Percentiles rank a stretch among this genome's conserved stretches.
Conservation (phyloP, 257 asterid species). For the Solanum appendiculatum region DNA sequence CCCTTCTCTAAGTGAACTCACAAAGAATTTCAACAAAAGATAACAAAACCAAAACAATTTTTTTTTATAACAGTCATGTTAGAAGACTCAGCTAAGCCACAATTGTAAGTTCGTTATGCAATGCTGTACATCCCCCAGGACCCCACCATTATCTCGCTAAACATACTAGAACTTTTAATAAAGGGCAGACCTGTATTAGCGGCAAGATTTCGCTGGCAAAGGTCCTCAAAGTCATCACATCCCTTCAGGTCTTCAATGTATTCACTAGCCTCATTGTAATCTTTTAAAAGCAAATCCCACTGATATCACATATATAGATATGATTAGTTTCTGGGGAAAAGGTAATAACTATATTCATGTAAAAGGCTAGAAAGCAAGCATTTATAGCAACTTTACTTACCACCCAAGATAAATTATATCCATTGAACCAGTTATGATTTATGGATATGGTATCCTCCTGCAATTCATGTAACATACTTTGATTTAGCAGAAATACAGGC, state of each 20-base stretch:
- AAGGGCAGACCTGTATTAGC: constrained; percentile 67
- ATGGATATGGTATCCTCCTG: constrained; percentile 95
- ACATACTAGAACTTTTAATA: not conserved
- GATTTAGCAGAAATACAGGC: not conserved
- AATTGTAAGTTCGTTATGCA: not conserved
- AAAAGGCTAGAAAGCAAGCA: not conserved
- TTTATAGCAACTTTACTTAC: constrained; percentile 27
- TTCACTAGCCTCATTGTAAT: constrained; percentile 72
- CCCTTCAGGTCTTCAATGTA: constrained; percentile 85
- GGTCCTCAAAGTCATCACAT: constrained; percentile 87
- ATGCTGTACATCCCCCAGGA: not conserved
- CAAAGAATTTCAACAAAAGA: not conserved
- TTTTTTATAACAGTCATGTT: not conserved
- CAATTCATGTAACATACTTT: constrained; percentile 8
- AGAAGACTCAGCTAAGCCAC: not conserved
- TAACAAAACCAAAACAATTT: not conserved
- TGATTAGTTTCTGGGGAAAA: not conserved
- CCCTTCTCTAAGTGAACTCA: not conserved
- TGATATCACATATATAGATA: constrained; percentile 15
- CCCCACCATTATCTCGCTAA: not conserved
- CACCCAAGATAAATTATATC: constrained; percentile 70
- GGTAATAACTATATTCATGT: not conserved
- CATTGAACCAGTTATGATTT: constrained; percentile 97
- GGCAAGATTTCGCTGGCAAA: constrained; percentile 91
- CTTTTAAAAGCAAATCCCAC: constrained; percentile 94